Percentiles rank a stretch among this genome's conserved stretches.
Conservation (phyloP, 768 basidiomycete genomes). For the Neoboletus brunneissimus region DNA sequence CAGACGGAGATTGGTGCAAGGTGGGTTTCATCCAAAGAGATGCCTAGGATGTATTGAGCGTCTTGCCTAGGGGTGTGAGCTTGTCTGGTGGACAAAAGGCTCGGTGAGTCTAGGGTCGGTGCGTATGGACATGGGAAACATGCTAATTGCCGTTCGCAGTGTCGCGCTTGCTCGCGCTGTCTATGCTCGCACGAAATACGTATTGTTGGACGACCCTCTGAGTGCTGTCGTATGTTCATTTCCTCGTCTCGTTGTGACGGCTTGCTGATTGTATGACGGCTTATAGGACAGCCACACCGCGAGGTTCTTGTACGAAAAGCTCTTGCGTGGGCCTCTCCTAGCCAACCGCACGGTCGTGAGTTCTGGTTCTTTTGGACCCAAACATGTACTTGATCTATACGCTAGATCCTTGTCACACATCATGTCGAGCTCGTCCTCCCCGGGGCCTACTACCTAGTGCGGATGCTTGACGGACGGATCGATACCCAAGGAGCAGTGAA, state of each 20-base stretch:
- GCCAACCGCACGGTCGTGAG: constrained; percentile 64
- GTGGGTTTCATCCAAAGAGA: constrained; percentile 23
- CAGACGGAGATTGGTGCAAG: constrained; percentile 78
- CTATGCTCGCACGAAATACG: constrained; percentile 66
- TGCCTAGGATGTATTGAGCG: neutral
- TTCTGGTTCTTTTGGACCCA: neutral
- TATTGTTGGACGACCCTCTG: constrained; percentile 78
- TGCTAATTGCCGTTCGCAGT: constrained; percentile 33
- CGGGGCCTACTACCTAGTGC: constrained; percentile 66
- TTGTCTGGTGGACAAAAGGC: constrained; percentile 84
- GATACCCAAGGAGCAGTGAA: constrained; percentile 69
- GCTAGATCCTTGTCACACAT: constrained; percentile 71
- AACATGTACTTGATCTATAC: neutral
- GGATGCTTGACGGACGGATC: constrained; percentile 79
- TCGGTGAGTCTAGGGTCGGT: constrained; percentile 41
- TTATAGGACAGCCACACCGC: constrained; percentile 66
- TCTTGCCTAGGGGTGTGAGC: constrained; percentile 55
- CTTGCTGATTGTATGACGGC: neutral
- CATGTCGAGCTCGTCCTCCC: constrained; percentile 82
- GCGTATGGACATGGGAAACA: neutral
- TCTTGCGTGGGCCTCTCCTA: constrained; percentile 65
- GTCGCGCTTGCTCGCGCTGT: constrained; percentile 83
- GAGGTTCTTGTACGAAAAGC: constrained; percentile 57
- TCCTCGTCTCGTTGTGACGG: neutral
- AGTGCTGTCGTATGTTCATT: constrained; percentile 67